Conservation (phyloP, 129 eudicot genomes). For the Flaveria brownii region DNA sequence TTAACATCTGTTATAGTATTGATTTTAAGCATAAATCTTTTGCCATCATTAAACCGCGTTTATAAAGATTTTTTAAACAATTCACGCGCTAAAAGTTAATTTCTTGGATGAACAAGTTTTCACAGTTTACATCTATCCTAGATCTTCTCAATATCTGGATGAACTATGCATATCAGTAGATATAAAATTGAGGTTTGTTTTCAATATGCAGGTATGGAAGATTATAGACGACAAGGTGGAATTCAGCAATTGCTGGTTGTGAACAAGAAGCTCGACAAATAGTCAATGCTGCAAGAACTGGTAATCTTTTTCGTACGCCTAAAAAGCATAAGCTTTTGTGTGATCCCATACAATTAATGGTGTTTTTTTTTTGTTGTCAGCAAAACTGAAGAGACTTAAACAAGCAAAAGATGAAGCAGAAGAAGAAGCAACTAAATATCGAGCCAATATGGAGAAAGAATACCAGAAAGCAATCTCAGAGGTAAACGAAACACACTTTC, state of each 20-base stretch:
- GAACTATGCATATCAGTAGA: too few relatives aligned
- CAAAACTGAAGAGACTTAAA: slow-evolving; percentile 66
- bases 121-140: neutral
- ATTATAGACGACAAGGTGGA: slow-evolving; percentile 47
- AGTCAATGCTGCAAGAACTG: slow-evolving; percentile 42
- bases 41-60: too few relatives aligned
- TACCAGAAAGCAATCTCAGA: slow-evolving; percentile 68
- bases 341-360: neutral
- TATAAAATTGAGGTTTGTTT: too few relatives aligned
- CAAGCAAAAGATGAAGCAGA: slow-evolving; percentile 92
- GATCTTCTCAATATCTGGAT: neutral
- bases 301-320: slow-evolving; percentile 17
- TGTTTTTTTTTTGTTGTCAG: slow-evolving; percentile 33
- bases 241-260: slow-evolving; percentile 42
- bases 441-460: slow-evolving; percentile 74
- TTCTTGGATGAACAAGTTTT: too few relatives aligned
- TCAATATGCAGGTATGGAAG: slow-evolving; percentile 32
- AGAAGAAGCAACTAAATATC: slow-evolving; percentile 80
- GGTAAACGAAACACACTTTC: slow-evolving; percentile 29
- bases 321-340: neutral
- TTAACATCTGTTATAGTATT: too few relatives aligned
- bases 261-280: slow-evolving; percentile 52
- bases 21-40: too few relatives aligned
- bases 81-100: neutral
- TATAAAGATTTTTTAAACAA: too few relatives aligned